Percentiles rank a stretch among this genome's conserved stretches.
These are phyloP conservation scores for Abrus precatorius DNA, from an alignment of 306 rosid genomes.

Conservation along the genomic window DNA sequence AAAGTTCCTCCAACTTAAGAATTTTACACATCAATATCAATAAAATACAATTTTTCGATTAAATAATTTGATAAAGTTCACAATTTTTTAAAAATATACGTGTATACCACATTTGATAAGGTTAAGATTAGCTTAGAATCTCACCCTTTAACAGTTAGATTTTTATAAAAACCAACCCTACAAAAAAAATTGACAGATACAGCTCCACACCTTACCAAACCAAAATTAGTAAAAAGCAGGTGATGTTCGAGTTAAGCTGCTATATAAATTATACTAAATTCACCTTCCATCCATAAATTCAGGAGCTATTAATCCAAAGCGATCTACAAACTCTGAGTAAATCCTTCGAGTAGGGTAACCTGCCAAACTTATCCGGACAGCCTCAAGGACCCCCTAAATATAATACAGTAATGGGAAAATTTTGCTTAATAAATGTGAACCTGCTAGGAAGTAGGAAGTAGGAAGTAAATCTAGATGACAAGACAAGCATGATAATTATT, in stretches of 20 bases:
- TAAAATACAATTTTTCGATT: background rate
- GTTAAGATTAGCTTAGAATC: background rate
- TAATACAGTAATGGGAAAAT: conserved; percentile 1
- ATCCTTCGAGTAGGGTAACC: conserved; percentile 91
- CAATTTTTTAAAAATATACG: background rate
- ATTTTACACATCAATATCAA: background rate
- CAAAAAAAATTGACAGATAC: background rate
- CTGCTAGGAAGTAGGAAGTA: background rate
- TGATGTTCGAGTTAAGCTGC: background rate
- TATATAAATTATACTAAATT: conserved; percentile 23
- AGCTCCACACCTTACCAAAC: background rate
- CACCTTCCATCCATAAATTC: conserved; percentile 80
- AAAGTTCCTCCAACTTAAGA: conserved; percentile 1
- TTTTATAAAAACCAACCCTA: no score
- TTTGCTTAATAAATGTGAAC: background rate
- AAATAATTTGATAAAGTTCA: background rate
- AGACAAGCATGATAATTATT: conserved; percentile 8
- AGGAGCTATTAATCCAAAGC: conserved; percentile 80
- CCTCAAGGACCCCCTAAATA: conserved; percentile 88
- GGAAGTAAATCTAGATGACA: conserved; percentile 29
- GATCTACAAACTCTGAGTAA: conserved; percentile 83
- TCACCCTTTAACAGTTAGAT: background rate
- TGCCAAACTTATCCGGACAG: conserved; percentile 92
- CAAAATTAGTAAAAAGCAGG: background rate
- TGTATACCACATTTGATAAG: background rate